These are phyloP conservation scores for Aureobasidium pullulans DNA, from an alignment of 2,329 filamentous ascomycete species.

Conservation along the genomic window DNA sequence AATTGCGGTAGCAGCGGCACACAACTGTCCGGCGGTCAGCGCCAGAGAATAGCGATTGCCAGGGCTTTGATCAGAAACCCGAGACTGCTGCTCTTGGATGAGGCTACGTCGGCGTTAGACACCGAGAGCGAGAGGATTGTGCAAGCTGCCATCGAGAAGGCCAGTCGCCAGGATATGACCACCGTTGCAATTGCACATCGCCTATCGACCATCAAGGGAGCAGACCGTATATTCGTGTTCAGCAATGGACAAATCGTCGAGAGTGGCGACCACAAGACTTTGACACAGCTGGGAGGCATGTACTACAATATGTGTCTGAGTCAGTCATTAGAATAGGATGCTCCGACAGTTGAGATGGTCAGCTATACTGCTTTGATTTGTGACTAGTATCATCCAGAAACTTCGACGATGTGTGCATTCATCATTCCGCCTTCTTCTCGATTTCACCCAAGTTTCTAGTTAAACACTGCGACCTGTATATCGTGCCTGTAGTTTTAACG, in stretches of 20 bases:
- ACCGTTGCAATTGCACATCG: conserved; percentile 40
- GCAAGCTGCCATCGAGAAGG: conserved; percentile 32
- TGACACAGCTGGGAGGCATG: conserved; percentile 31
- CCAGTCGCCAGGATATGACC: conserved; percentile 26
- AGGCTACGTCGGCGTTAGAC: conserved; percentile 37
- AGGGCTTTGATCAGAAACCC: conserved; percentile 37
- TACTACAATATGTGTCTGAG: not conserved
- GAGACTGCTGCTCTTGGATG: conserved; percentile 34
- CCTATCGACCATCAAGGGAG: conserved; percentile 33
- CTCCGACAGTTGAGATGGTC: no score
- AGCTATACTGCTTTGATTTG: no score
- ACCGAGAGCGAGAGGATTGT: conserved; percentile 35
- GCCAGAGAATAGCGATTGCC: conserved; percentile 36
- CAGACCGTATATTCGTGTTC: conserved; percentile 39
- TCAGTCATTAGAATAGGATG: not conserved
- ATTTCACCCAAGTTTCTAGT: no score
- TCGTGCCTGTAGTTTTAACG: no score
- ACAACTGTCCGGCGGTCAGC: conserved; percentile 36
- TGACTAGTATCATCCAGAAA: no score
- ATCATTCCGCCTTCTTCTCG: no score
- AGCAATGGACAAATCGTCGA: conserved; percentile 43
- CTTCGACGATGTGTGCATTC: no score
- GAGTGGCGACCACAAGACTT: conserved; percentile 41
- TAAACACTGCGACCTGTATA: no score
- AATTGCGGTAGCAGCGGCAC: conserved; percentile 33